Percentiles rank a stretch among this genome's conserved stretches.
These are phyloP conservation scores for Collybiopsis confluens DNA, from an alignment of 768 basidiomycete species.

Conservation along the genomic window DNA sequence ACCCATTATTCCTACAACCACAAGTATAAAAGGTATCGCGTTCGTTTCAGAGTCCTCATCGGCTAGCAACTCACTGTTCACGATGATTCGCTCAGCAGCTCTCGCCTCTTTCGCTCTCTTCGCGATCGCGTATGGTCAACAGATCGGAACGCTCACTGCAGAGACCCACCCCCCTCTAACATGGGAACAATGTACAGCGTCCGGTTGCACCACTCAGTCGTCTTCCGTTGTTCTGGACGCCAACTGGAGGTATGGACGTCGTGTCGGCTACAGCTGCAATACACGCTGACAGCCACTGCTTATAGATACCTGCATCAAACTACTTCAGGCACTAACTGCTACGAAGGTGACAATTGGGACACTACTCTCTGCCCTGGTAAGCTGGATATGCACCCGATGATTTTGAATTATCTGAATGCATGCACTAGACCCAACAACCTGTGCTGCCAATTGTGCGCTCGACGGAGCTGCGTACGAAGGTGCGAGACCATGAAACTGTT, in stretches of 20 bases:
- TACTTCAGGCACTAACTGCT: conserved; percentile 16
- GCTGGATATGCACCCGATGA: background rate
- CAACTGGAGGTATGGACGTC: conserved; percentile 26
- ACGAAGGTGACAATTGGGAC: conserved; percentile 38
- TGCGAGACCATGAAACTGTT: too few species aligned
- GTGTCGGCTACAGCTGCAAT: too few species aligned
- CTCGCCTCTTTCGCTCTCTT: conserved; percentile 3
- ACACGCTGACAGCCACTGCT: too few species aligned
- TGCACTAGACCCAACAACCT: conserved; percentile 19
- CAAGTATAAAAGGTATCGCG: background rate
- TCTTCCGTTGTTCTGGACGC: conserved; percentile 29
- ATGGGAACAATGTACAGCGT: conserved; percentile 26
- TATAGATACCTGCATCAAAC: conserved; percentile 23
- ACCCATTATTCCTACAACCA: background rate
- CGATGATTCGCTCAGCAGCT: conserved; percentile 2
- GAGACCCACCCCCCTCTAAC: conserved; percentile 33
- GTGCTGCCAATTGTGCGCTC: conserved; percentile 20
- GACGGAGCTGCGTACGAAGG: conserved; percentile 10
- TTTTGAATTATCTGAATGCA: background rate
- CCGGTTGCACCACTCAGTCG: conserved; percentile 21
- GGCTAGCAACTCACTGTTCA: background rate
- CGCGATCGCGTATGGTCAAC: conserved; percentile 10
- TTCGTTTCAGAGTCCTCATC: background rate
- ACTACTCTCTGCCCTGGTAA: conserved; percentile 29
- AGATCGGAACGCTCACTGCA: conserved; percentile 27